Evolutionary conservation across 805 yeast species (phyloP), one percentile per base, ranked within the genome.

Genomic region (Isabelozyma rhagii): DNA sequence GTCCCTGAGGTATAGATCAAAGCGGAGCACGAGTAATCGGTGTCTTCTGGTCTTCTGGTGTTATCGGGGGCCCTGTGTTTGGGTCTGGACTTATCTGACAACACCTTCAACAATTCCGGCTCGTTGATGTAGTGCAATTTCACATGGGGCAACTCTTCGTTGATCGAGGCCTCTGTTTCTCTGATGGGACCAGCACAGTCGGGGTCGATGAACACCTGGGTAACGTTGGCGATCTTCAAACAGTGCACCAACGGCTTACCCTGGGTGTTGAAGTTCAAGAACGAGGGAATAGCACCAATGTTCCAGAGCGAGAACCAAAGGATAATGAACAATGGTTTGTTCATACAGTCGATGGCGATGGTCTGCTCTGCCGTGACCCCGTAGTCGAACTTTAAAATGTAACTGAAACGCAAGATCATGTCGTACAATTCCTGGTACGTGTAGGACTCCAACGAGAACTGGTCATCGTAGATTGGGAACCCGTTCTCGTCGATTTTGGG

Each of bases 1-100:
- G 97, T 93, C 39, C 98, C 98, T 0, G 96, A 88, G 0, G 98
- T 92, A 66, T 85, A 92, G 46, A 92, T 89, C 55, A 89, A 77
- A 55, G 85, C 79, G 17, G 87, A 84, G 4, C 93, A 79, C 48
- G 82, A 79, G 55, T 74, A 80, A 62, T 85, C 86, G 10, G 74
- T 66, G 46, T 83, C 82, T 8, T 68, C 67, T 8, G 81, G 79
- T 55, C 87, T 80, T 67, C 96, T 80, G 8, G 80, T 67, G 8
- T 67, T 56, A 56, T 84, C 83, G 0, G 74, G 68, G 49, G 85
- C 82, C 61, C 92, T 68, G 61, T 80, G 75, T 61, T 69, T 64
- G 14, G 82, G 81, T 34, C 78, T 60, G 27, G 70, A 51, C 43
- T 71, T 62, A 61, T 79, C 68, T 8, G 57, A 54, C 48, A 74